Evolutionary conservation across 805 yeast genomes (phyloP), one percentile per base, ranked within the genome.

Genomic region (Ogataea wickerhamii): DNA sequence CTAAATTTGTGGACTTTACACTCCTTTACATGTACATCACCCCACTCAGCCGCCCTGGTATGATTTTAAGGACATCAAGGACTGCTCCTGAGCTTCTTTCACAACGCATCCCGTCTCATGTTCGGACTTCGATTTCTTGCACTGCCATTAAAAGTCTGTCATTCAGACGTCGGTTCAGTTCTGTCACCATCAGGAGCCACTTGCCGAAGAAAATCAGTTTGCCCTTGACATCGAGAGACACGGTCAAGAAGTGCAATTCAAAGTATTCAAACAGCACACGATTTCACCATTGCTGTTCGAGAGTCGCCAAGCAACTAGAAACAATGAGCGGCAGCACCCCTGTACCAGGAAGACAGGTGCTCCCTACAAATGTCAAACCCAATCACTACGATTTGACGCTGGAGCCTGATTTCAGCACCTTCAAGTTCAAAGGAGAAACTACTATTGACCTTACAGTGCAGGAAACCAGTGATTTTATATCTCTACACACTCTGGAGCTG

Each of bases 301-400:
- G 45, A n/a, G 41, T 38, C 21, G 30, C 26, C 6, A 46, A 30
- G 31, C 38, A 34, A 30, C 28, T 48, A 33, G 38, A 39, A 30
- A 17, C 29, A 25, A 38, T 38, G 42, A 23, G 29, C 13, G 26
- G 32, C 13, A 20, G 31, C 14, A 26, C 38, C 14, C 5, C 45
- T 31, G 48, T 40, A 19, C 53, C 57, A 16, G 44, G 47, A 18
- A 56, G 63, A 45, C 61, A 59, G 42, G 48, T 60, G n/a, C 47
- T 63, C 23, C 68, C 67, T 27, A 47, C 52, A 3, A 71, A 77
- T 43, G 87, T 89, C 47, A 75, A 73, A 48, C 97, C 98, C 22
- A 53, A 66, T 28, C 88, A 86, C 61, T 91, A 91, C 61, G 76
- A 79, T 41, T 60, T 91, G 31, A 67, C 78, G 6, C 63, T 80